These are phyloP conservation scores for Hygrocybe coccinea DNA, from an alignment of 768 basidiomycete species.

Conservation along the genomic window DNA sequence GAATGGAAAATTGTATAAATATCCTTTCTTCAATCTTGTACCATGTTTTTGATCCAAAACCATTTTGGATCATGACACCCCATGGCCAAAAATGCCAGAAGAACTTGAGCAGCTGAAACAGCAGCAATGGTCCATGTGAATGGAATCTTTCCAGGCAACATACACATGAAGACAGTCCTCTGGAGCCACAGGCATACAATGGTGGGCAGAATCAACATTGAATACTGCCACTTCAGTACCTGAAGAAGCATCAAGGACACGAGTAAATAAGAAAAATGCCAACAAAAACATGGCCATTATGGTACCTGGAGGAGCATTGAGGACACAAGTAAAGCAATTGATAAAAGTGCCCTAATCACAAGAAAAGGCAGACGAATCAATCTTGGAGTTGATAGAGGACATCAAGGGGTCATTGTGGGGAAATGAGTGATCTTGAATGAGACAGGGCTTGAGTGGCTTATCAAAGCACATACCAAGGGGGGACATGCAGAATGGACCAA, in stretches of 20 bases:
- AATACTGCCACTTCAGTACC: constrained; percentile 7
- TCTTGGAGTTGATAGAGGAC: constrained; percentile 5
- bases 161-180: neutral
- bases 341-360: constrained; percentile 17
- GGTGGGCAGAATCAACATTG: constrained; percentile 7
- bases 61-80: too few species aligned
- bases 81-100: too few species aligned
- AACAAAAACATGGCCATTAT: too few species aligned
- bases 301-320: constrained; percentile 7
- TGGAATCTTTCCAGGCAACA: constrained; percentile 1
- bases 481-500: neutral
- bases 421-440: constrained; percentile 19
- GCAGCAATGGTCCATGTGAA: too few species aligned
- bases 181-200: neutral
- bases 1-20: too few species aligned
- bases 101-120: too few species aligned
- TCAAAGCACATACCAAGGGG: neutral
- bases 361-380: neutral
- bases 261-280: too few species aligned
- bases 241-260: too few species aligned
- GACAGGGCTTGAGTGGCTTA: neutral
- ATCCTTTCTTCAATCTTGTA: too few species aligned
- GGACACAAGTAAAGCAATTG: constrained; percentile 6
- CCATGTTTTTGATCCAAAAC: too few species aligned
- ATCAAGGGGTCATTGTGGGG: constrained; percentile 8